Evolutionary conservation across 108 stramenopile genomes (phyloP), one percentile per base, ranked within the genome.

Genomic region (Fragilaria crotonensis): DNA sequence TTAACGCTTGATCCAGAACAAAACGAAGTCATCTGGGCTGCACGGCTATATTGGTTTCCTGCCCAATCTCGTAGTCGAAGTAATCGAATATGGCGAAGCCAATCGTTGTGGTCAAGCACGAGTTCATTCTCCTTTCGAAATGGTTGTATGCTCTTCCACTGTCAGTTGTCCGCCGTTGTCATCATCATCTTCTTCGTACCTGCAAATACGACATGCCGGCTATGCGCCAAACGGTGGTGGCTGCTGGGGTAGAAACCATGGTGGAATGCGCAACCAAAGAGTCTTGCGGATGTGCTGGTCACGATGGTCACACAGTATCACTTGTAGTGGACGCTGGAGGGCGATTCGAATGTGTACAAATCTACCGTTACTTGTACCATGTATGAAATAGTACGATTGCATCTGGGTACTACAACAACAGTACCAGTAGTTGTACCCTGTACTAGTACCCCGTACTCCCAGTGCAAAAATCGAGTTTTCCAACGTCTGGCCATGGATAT

Each of bases 201-300:
- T 91, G 89, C 48, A 87, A 70, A 74, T 94, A 94, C 33, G 93
- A 85, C 82, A 94, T 83, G 60, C 93, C 93, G 54, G 93, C 93
- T 63, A 94, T 76, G 51, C 93, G 87, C 93, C 93, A 94, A 69
- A 87, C 85, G 26, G 85, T 85, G 19, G 93, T 91, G 14, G 83
- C 62, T 61, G 78, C 65, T 26, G 73, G 53, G 4, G 2, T 3
- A 46, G 4, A 46, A 46, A 46, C 45, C 45, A 21, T n/a, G 45
- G 20, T n/a, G 20, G 45, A 46, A 46, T 41, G 45, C 45, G 22
- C 19, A 46, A 46, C 2, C 45, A 46, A 46, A 46, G n/a, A n/a
- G n/a, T n/a, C n/a, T n/a, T n/a, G n/a, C n/a, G n/a, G n/a, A n/a
- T n/a, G n/a, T n/a, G n/a, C n/a, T n/a, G n/a, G n/a, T n/a, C n/a